Conservation (phyloP, 192 early-diverging fungal genomes). For the Umbelopsis ramanniana region DNA sequence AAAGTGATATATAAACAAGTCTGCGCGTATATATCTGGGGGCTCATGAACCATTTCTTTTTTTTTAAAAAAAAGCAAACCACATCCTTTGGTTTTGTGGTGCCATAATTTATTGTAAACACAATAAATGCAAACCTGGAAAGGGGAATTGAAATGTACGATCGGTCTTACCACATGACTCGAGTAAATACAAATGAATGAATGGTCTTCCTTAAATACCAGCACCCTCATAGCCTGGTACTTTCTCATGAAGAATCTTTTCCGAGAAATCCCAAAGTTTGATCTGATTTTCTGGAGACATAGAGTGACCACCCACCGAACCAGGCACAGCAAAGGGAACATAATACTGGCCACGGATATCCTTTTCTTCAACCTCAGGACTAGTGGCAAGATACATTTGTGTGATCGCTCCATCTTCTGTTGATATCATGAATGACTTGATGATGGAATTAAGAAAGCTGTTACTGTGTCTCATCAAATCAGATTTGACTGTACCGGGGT, state of each 20-base stretch:
- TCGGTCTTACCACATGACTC: too few relatives aligned
- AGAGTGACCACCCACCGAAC: neutral
- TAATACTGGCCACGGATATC: conserved; percentile 42
- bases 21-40: too few relatives aligned
- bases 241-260: conserved; percentile 39
- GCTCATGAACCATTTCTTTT: too few relatives aligned
- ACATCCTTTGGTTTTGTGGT: too few relatives aligned
- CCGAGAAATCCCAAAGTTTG: conserved; percentile 37
- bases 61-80: too few relatives aligned
- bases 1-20: too few relatives aligned
- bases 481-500: conserved; percentile 35
- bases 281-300: neutral
- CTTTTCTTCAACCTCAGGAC: conserved; percentile 56
- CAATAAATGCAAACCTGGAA: too few relatives aligned
- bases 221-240: conserved; percentile 33
- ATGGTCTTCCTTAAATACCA: conserved; percentile 3
- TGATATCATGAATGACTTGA: neutral
- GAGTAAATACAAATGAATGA: too few relatives aligned
- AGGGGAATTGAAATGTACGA: neutral
- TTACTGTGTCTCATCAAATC: conserved; percentile 30
- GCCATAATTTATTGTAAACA: too few relatives aligned
- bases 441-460: neutral
- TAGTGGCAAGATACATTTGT: conserved; percentile 53
- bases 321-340: conserved; percentile 8
- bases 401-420: conserved; percentile 52